These are phyloP conservation scores for Isoetes taiwanensis DNA, from an alignment of 75 land plant species.

Conservation along the genomic window DNA sequence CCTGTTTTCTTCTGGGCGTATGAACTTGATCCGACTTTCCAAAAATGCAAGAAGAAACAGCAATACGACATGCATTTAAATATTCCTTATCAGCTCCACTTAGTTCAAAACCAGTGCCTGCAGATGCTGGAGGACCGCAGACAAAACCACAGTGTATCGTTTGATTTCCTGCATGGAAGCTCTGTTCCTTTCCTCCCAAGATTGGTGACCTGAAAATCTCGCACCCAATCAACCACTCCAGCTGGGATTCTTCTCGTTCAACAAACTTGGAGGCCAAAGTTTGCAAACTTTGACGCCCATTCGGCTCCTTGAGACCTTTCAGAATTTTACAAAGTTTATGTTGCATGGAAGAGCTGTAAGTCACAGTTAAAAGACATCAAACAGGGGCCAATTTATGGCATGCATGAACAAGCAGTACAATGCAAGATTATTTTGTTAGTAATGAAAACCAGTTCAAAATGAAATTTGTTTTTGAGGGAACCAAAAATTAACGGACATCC, in stretches of 20 bases:
- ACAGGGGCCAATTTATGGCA: not conserved
- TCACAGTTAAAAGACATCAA: not conserved
- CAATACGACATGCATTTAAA: conserved; percentile 71
- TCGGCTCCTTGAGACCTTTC: conserved; percentile 60
- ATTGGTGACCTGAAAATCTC: conserved; percentile 91
- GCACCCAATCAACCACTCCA: conserved; percentile 45
- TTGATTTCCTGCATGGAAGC: conserved; percentile 66
- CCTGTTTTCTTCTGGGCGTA: conserved; percentile 55
- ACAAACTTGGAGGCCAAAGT: conserved; percentile 64
- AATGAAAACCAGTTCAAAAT: not conserved
- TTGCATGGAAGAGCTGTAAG: conserved; percentile 58
- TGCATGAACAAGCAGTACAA: not conserved
- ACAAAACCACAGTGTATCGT: conserved; percentile 93
- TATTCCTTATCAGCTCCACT: conserved; percentile 56
- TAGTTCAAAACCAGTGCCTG: conserved; percentile 86
- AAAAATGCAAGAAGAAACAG: conserved; percentile 93
- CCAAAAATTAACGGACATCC: too few species aligned
- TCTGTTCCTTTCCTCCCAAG: conserved; percentile 53
- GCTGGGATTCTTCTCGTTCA: conserved; percentile 44
- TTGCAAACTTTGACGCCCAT: conserved; percentile 40
- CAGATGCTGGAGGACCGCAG: conserved; percentile 43
- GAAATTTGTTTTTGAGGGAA: not conserved
- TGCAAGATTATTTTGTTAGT: not conserved
- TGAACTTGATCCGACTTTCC: conserved; percentile 85
- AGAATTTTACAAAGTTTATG: conserved; percentile 53